phyloP scores from a whole-genome alignment of 371 early-diverging fungal species.

The Lichtheimia corymbifera region DNA sequence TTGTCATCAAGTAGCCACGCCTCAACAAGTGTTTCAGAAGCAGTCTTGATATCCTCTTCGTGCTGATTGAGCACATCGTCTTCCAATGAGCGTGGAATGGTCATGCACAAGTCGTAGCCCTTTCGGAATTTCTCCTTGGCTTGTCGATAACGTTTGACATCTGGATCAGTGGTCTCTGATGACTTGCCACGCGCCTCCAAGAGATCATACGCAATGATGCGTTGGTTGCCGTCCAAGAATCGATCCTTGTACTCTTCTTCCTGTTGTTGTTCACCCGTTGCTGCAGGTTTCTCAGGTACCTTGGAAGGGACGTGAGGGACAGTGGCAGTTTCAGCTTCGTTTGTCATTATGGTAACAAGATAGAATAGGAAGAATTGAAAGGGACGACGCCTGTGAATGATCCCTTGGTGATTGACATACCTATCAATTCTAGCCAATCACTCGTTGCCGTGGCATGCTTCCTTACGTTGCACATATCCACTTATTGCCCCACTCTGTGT shows the following conservation, averaged over 20 bases:
- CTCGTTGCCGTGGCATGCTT: too few relatives aligned
- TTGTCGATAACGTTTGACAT: conserved; percentile 56
- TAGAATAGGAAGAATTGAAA: too few relatives aligned
- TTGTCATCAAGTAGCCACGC: conserved; percentile 72
- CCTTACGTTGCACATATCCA: too few relatives aligned
- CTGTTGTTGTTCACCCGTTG: not conserved
- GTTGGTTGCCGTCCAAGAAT: conserved; percentile 50
- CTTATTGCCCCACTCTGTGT: too few relatives aligned
- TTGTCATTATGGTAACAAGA: too few relatives aligned
- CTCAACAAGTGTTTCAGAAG: conserved; percentile 62
- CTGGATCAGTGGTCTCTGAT: conserved; percentile 61
- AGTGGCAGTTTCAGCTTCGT: too few relatives aligned
- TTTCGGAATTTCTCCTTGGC: conserved; percentile 62
- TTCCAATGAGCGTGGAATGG: conserved; percentile 60
- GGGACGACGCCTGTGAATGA: too few relatives aligned
- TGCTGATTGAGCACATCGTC: conserved; percentile 55
- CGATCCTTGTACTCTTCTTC: conserved; percentile 50
- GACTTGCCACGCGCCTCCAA: conserved; percentile 57
- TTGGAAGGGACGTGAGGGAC: too few relatives aligned
- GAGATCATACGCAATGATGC: conserved; percentile 63
- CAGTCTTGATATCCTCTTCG: conserved; percentile 60
- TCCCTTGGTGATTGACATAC: too few relatives aligned
- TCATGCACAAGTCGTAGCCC: conserved; percentile 60
- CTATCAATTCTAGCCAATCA: too few relatives aligned
- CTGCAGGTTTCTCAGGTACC: too few relatives aligned